Evolutionary conservation across 441 rosid genomes (phyloP), one percentile per base, ranked within the genome.

Genomic region (Daphne laureola): DNA sequence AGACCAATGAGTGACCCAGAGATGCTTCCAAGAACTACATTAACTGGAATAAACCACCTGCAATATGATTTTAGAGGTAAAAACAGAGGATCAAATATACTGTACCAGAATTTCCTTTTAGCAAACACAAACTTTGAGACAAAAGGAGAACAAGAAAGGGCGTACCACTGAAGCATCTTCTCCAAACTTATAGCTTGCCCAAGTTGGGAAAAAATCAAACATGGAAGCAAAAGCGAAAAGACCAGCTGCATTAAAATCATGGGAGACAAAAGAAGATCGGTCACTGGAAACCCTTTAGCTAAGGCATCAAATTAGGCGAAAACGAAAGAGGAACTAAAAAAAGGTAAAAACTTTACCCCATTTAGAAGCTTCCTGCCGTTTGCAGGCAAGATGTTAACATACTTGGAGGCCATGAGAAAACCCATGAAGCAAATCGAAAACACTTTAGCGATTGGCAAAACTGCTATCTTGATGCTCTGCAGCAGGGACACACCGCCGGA

Each of bases 1-100:
- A 79, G 69, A 43, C 99, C 98, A 23, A 93, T 90, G 3, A 90
- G 36, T 0, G 97, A 85, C 15, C 99, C 99, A 0, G 83, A 76
- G 62, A 82, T 71, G 43, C 87, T 53, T 35, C 69, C 82, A 11
- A 93, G 78, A 63, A 93, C 64, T 55, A 90, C 84, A 63, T 93
- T 93, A 51, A 79, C 59, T 4, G 99, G 99, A 74, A 93, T 93
- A 64, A 90, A 93, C 99, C 99, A 93, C 97, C 96, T 92, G 78
- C 50, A 75, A 56, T 2, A 66, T n/a, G 49, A 62, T 4, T 67
- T 13, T 27, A 46, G 5, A 43, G 23, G 43, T 27, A 43, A 38
- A 3, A 8, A 6, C 38, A 31, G 38, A 12, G 31, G 36, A 38
- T 17, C n/a, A 21, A 44, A 41, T 17, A 44, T 2, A 23, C 17